These are phyloP conservation scores for Pseudocercospora eumusae DNA, from an alignment of 2,329 filamentous ascomycete genomes.

Conservation along the genomic window DNA sequence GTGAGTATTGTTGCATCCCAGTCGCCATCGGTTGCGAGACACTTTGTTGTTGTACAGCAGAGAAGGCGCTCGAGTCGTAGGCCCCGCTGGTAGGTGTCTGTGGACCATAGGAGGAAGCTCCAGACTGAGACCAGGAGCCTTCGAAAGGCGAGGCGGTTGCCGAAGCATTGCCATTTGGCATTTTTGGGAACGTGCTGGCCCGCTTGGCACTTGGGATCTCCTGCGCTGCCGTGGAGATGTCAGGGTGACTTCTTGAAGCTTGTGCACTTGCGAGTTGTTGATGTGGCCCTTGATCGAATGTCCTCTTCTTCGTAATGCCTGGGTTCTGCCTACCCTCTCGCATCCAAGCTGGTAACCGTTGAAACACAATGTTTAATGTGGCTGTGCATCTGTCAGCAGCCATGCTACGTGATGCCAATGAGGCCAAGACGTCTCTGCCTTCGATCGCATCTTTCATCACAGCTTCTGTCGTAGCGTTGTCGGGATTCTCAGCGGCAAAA, in stretches of 20 bases:
- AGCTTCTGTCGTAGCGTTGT: constrained; percentile 72
- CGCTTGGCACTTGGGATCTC: constrained; percentile 22
- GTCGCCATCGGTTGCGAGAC: constrained; percentile 26
- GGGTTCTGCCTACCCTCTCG: constrained; percentile 51
- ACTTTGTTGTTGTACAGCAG: constrained; percentile 23
- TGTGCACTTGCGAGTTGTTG: constrained; percentile 17
- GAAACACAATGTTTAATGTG: constrained; percentile 77
- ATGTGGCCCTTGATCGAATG: constrained; percentile 36
- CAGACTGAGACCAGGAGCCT: constrained; percentile 31
- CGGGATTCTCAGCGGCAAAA: constrained; percentile 77
- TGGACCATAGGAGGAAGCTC: constrained; percentile 32
- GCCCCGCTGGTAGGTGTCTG: constrained; percentile 29
- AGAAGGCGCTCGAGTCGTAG: constrained; percentile 27
- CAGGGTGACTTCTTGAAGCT: constrained; percentile 35
- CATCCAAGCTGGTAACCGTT: constrained; percentile 67
- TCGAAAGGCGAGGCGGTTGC: constrained; percentile 23
- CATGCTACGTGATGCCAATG: constrained; percentile 78
- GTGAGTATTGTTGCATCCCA: constrained; percentile 27
- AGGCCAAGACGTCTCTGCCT: constrained; percentile 78
- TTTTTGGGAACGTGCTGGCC: constrained; percentile 35
- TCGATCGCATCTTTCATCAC: constrained; percentile 82
- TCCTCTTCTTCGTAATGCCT: constrained; percentile 51
- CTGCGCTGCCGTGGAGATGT: constrained; percentile 28
- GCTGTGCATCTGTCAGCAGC: constrained; percentile 83
- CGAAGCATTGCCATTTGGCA: constrained; percentile 17